A percentile compares a stretch with the other conserved stretches of the same genome.
phyloP scores from a whole-genome alignment of 768 basidiomycete genomes.

The Podaxis sp. region DNA sequence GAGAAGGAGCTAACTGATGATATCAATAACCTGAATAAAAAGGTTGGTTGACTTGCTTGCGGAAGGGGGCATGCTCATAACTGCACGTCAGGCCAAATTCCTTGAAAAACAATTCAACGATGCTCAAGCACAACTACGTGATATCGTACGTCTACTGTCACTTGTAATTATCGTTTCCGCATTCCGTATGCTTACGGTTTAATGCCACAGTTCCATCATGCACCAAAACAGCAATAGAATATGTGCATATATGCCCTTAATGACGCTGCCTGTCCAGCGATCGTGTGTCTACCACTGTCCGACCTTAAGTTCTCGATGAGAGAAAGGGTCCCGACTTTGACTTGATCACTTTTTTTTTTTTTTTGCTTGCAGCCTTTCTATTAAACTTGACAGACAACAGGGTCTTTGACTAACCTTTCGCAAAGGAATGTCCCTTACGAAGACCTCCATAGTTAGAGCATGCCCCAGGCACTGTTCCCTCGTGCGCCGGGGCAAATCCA shows the following conservation, averaged over 20 bases:
- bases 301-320: not conserved
- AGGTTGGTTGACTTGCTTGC: constrained; percentile 44
- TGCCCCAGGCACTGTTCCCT: not conserved
- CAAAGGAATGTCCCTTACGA: not conserved
- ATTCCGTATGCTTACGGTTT: not conserved
- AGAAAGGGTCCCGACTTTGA: not conserved
- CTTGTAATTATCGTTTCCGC: not conserved
- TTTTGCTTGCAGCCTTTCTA: not conserved
- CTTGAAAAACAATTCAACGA: constrained; percentile 93
- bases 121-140: constrained; percentile 81
- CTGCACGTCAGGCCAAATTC: constrained; percentile 65
- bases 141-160: constrained; percentile 59
- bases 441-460: not conserved
- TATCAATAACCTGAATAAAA: constrained; percentile 78
- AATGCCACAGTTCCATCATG: constrained; percentile 52
- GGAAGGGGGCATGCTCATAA: not conserved
- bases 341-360: not conserved
- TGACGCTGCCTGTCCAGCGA: not conserved
- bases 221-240: constrained; percentile 36
- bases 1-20: constrained; percentile 88
- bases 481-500: not conserved
- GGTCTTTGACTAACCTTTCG: not conserved
- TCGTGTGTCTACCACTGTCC: not conserved
- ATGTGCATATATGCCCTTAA: not conserved
- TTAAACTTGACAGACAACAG: not conserved